phyloP scores from a whole-genome alignment of 2,329 filamentous ascomycete genomes.

The Fusarium dlaminii region DNA sequence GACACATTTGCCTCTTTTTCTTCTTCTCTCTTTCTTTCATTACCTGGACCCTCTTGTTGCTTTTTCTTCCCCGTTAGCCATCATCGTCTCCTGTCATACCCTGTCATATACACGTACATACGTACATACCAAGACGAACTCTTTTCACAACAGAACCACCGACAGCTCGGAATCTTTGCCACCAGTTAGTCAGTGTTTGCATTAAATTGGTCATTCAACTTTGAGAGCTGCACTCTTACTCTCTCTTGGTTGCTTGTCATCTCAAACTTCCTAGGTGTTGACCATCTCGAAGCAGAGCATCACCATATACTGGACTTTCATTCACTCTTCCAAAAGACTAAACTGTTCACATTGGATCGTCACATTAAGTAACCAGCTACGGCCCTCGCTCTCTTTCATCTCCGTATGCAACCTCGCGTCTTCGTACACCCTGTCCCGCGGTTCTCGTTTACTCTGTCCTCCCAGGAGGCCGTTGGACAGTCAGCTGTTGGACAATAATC shows the following conservation, averaged over 20 bases:
- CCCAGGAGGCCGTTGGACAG: slow-evolving; percentile 34
- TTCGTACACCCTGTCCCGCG: slow-evolving; percentile 37
- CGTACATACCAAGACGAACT: slow-evolving; percentile 7
- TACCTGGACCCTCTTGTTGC: slow-evolving; percentile 4
- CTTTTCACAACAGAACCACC: slow-evolving; percentile 9
- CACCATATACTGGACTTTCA: not conserved
- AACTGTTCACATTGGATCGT: slow-evolving; percentile 7
- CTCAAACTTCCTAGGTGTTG: not conserved
- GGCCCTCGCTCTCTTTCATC: slow-evolving; percentile 20
- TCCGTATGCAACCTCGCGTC: slow-evolving; percentile 42
- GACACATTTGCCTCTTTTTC: slow-evolving; percentile 5
- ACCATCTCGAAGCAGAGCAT: slow-evolving; percentile 1
- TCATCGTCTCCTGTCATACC: slow-evolving; percentile 2
- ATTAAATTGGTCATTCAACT: slow-evolving; percentile 14
- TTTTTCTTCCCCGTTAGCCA: slow-evolving; percentile 1
- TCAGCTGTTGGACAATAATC: slow-evolving; percentile 14
- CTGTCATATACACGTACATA: not conserved
- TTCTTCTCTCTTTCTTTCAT: slow-evolving; percentile 5
- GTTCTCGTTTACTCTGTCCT: slow-evolving; percentile 35
- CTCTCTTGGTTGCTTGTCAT: not conserved
- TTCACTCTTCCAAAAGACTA: not conserved
- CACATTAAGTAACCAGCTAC: slow-evolving; percentile 19
- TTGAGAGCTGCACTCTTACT: not conserved
- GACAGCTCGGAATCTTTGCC: not conserved
- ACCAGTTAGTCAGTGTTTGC: slow-evolving; percentile 7